These are phyloP conservation scores for Chionographis japonica DNA, from an alignment of 106 monocot genomes.

Conservation along the genomic window DNA sequence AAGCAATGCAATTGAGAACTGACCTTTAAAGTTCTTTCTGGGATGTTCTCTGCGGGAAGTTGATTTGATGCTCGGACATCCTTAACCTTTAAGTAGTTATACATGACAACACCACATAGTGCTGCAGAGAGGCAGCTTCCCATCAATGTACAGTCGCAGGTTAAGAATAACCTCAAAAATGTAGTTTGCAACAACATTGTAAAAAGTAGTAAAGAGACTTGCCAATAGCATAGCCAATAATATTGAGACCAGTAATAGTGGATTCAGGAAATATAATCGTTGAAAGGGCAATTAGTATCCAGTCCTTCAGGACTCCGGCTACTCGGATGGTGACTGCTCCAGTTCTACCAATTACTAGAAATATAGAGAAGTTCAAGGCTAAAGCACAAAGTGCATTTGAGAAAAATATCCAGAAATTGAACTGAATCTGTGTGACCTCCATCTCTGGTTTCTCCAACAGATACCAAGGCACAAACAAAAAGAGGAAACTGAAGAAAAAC, in stretches of 20 bases:
- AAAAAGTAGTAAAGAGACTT: slow-evolving; percentile 12
- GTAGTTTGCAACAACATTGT: not conserved
- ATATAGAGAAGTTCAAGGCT: slow-evolving; percentile 89
- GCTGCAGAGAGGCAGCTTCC: slow-evolving; percentile 33
- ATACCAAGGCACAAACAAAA: slow-evolving; percentile 87
- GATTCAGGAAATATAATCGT: slow-evolving; percentile 94
- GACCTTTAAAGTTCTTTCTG: slow-evolving; percentile 75
- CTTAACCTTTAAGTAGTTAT: slow-evolving; percentile 91
- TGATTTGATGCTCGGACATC: slow-evolving; percentile 64
- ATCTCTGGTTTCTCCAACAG: slow-evolving; percentile 72
- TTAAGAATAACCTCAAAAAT: not conserved
- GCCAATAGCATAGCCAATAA: slow-evolving; percentile 92
- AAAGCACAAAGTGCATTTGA: slow-evolving; percentile 87
- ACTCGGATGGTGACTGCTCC: slow-evolving; percentile 93
- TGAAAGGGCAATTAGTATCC: slow-evolving; percentile 94
- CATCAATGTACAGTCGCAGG: slow-evolving; percentile 2
- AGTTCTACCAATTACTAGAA: slow-evolving; percentile 90
- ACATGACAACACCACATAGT: slow-evolving; percentile 89
- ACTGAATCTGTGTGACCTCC: slow-evolving; percentile 70
- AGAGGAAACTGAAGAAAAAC: slow-evolving; percentile 65
- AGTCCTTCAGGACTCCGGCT: slow-evolving; percentile 95
- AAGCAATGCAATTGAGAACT: not conserved
- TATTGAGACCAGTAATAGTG: slow-evolving; percentile 81
- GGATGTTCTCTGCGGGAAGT: slow-evolving; percentile 41
- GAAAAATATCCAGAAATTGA: slow-evolving; percentile 90